Base-by-base conservation (phyloP, 768 basidiomycete species). In the Amanita fuliginea region DNA sequence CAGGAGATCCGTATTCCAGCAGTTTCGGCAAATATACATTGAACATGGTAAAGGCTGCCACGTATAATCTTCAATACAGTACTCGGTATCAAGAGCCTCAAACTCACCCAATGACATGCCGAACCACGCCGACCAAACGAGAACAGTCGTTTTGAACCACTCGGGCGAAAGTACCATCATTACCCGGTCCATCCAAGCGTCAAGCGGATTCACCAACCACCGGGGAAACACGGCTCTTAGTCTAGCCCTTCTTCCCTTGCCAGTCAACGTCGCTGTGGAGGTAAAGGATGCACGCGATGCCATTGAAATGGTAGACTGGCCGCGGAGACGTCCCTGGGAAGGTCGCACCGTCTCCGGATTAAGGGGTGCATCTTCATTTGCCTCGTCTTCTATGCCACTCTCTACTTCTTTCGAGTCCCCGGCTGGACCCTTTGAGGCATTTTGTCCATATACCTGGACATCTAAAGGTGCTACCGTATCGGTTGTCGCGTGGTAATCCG, bases 21-120 rank as follows among this genome's bases (percentile, higher is more conserved):
- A 93, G 68, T 59, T 89, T 94, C 0, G 92, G 92, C 16, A 93
- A 73, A 60, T 79, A 95, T 22, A 92, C 88, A 59, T 94, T 95
- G 65, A 95, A 94, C 82, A 95, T 91, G 2, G 88, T 92, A 58
- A 81, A 91, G 0, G 80, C 86, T 87, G 50, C 18, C 48, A 37
- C 39, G 34, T 54, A 39, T n/a, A 40, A 40, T 14, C n/a, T 21
- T 18, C 24, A 21, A 34, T n/a, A 18, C 3, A 7, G 3, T 54
- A 36, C 35, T 34, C 22, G 42, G 36, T 26, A 18, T 37, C 10
- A 46, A 6, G 3, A 8, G 40, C 11, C n/a, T 46, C n/a, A 42
- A 10, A 59, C 81, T 46, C 53, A 84, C 88, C 91, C 14, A 91
- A 71, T 0, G 84, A 75, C 78, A 90, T 85, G 1, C 74, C 64